Percentiles rank a stretch among this genome's conserved stretches.
Evolutionary conservation across 108 stramenopile species (phyloP).

Genomic region (Bacterosira constricta): DNA sequence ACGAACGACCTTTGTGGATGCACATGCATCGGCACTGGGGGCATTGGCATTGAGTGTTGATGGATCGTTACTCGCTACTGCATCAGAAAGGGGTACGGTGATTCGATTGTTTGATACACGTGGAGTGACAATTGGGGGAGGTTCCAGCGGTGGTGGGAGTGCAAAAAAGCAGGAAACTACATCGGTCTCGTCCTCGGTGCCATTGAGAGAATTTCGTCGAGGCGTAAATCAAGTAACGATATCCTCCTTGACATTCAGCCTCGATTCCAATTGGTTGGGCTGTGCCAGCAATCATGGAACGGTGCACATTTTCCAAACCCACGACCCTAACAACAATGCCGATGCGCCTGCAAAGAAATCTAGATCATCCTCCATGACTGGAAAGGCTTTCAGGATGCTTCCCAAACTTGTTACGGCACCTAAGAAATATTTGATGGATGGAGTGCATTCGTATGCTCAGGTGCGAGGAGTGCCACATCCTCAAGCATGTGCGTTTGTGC

Average conservation of each 20-base stretch:
- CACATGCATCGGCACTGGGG: conserved; percentile 93
- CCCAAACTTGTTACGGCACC: conserved; percentile 38
- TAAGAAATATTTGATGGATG: conserved; percentile 43
- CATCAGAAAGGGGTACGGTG: conserved; percentile 93
- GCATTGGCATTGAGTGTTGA: conserved; percentile 84
- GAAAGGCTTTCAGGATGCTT: conserved; percentile 56
- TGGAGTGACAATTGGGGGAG: conserved; percentile 42
- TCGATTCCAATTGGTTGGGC: conserved; percentile 84
- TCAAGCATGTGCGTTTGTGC: conserved; percentile 76
- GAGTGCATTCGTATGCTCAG: conserved; percentile 73
- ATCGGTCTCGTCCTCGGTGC: conserved; percentile 47
- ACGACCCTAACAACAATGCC: conserved; percentile 29
- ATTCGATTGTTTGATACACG: conserved; percentile 93
- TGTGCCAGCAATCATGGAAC: conserved; percentile 96
- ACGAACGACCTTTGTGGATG: conserved; percentile 90
- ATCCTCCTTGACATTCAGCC: conserved; percentile 88
- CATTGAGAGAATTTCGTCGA: conserved; percentile 89
- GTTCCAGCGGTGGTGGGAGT: conserved; percentile 51
- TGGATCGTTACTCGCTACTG: conserved; percentile 91
- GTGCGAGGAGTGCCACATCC: conserved; percentile 83
- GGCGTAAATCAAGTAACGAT: conserved; percentile 95
- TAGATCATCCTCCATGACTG: conserved; percentile 51
- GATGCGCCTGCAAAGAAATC: conserved; percentile 2
- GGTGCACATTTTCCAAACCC: conserved; percentile 88
- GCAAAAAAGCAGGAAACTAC: conserved; percentile 51